Evolutionary conservation across 768 basidiomycete species (phyloP).

Genomic region (Boletellus emodensis): DNA sequence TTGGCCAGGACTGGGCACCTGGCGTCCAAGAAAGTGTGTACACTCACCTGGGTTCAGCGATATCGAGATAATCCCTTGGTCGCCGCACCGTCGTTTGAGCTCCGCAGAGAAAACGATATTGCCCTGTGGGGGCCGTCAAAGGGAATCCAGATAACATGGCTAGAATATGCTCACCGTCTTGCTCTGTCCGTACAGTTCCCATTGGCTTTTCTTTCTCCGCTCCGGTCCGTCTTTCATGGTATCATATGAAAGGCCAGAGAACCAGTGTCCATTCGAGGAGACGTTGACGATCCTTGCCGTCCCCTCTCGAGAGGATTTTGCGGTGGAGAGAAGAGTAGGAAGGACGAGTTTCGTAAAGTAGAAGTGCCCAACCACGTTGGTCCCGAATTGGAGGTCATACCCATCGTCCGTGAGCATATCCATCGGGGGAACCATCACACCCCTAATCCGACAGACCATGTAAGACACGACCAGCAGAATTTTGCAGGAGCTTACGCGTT

Average conservation of each 20-base stretch:
- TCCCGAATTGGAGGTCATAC: slow-evolving; percentile 41
- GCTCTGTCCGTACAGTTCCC: too few species aligned
- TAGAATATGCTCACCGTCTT: too few species aligned
- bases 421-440: slow-evolving; percentile 28
- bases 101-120: too few species aligned
- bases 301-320: slow-evolving; percentile 29
- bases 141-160: too few species aligned
- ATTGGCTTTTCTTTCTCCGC: too few species aligned
- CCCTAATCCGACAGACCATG: slow-evolving; percentile 22
- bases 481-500: slow-evolving; percentile 27
- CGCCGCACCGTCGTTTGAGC: too few species aligned
- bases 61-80: too few species aligned
- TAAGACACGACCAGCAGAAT: not conserved
- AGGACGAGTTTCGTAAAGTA: slow-evolving; percentile 37
- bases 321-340: slow-evolving; percentile 30
- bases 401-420: slow-evolving; percentile 35
- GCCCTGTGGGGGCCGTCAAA: too few species aligned
- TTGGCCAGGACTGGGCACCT: too few species aligned
- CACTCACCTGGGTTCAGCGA: too few species aligned
- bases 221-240: too few species aligned
- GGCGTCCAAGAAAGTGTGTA: too few species aligned
- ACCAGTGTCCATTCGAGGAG: slow-evolving; percentile 25
- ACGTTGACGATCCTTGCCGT: slow-evolving; percentile 36
- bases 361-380: slow-evolving; percentile 35
- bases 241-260: not conserved